Evolutionary conservation across 345 rosid species (phyloP).

Genomic region (Murraya koenigii): DNA sequence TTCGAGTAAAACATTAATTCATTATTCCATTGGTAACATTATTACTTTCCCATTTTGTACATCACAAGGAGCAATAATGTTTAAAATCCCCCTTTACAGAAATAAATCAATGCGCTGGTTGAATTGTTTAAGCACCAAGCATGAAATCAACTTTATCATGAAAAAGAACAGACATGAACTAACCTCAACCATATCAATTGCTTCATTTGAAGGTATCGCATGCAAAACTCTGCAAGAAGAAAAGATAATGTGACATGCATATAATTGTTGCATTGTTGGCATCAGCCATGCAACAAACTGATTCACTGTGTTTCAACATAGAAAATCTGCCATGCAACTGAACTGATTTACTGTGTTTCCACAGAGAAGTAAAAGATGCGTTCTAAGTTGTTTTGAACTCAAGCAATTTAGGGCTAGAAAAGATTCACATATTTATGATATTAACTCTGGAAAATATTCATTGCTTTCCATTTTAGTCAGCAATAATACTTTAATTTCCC

Average conservation of each 20-base stretch:
- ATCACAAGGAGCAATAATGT: background rate
- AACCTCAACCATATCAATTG: slow-evolving; percentile 80
- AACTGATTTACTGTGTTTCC: background rate
- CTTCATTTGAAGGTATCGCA: slow-evolving; percentile 89
- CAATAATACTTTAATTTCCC: background rate
- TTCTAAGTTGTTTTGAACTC: background rate
- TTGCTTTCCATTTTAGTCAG: background rate
- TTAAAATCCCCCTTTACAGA: background rate
- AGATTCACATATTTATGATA: background rate
- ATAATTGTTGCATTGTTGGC: background rate
- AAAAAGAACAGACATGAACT: slow-evolving; percentile 15
- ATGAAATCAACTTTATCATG: background rate
- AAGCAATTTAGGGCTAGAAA: background rate
- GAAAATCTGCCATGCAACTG: background rate
- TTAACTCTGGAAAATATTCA: background rate
- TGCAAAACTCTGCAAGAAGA: slow-evolving; percentile 67
- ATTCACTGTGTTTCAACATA: background rate
- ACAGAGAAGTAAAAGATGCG: background rate
- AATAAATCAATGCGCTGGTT: background rate
- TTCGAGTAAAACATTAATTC: background rate
- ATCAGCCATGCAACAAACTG: background rate
- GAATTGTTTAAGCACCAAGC: background rate
- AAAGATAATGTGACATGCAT: slow-evolving; percentile 3
- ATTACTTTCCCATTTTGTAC: background rate
- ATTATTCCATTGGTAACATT: background rate